Evolutionary conservation across 2,329 filamentous ascomycete species (phyloP).

Genomic region (Periglandula ipomoeae): DNA sequence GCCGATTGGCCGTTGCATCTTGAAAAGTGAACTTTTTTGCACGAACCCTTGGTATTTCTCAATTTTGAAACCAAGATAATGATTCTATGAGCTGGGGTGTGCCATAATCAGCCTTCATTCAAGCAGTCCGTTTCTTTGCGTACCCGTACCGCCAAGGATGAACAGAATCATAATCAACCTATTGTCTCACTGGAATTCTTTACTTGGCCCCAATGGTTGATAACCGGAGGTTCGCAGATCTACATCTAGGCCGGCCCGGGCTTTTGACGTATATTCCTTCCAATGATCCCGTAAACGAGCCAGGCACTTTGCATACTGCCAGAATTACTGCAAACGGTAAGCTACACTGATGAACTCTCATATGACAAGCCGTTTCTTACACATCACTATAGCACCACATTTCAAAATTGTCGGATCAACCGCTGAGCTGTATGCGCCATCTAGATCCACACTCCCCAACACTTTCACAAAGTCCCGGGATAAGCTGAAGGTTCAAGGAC

Average conservation of each 20-base stretch:
- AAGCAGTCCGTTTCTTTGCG: too few species aligned
- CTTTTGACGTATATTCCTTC: conserved; percentile 22
- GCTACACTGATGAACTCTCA: conserved; percentile 7
- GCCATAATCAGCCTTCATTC: neutral
- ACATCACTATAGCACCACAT: conserved; percentile 17
- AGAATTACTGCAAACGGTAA: conserved; percentile 19
- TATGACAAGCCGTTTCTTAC: neutral
- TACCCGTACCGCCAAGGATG: conserved; percentile 1
- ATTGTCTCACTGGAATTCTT: conserved; percentile 20
- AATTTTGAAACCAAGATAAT: neutral
- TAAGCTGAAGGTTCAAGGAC: conserved; percentile 27
- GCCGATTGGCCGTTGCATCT: neutral
- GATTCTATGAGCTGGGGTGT: neutral
- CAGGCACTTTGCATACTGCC: conserved; percentile 22
- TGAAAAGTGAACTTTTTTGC: neutral
- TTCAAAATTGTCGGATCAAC: conserved; percentile 24
- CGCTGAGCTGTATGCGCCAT: conserved; percentile 25
- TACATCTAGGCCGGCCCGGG: conserved; percentile 24
- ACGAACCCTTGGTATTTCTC: neutral
- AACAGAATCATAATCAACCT: conserved; percentile 15
- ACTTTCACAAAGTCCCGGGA: conserved; percentile 19
- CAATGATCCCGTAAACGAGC: conserved; percentile 13
- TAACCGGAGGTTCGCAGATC: conserved; percentile 20
- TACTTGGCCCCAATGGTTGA: conserved; percentile 29
- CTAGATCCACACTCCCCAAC: conserved; percentile 16